Evolutionary conservation across 225 moss, liverwort and hornwort genomes (phyloP), one percentile per base, ranked within the genome.

Genomic region (Bryoerythrophyllum caledonicum): DNA sequence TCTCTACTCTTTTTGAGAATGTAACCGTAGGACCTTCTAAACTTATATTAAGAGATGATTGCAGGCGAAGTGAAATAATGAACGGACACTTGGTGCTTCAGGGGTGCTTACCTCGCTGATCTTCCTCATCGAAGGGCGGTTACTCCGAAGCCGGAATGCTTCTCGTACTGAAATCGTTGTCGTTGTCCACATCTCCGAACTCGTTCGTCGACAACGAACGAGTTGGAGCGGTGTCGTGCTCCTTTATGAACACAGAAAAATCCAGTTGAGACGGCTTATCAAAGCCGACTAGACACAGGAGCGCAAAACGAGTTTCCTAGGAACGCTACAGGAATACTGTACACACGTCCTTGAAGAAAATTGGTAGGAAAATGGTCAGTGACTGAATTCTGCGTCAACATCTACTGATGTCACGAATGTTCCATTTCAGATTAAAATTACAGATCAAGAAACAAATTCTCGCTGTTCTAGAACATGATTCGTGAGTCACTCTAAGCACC

Each of bases 351-450:
- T 32, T 24, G 17, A 20, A 55, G 21, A 2, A 17, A 8, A 48
- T 19, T 15, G 3, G 13, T 25, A 41, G 12, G 16, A 27, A 38
- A 3, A 10, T 32, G 26, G 2, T 69, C 11, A n/a, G 44, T 32
- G 2, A 34, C 11, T 1, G 4, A 20, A 40, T 15, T 58, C 17
- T 26, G 57, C 28, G 52, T 44, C 30, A 30, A 58, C 52, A 63
- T 69, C 26, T 35, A 26, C 30, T 38, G 48, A n/a, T 35, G 68
- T 69, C 34, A 40, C 13, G 0, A 58, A 1, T 20, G 17, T 59
- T 71, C 8, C 78, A 78, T 78, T 81, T 75, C 71, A 81, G 26
- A 8, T 21, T 58, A 71, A 25, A 81, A 52, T 48, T 75, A 63
- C 71, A 81, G 17, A 63, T 40, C 66, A 20, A 17, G 57, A 38